Percentiles rank a stretch among this genome's conserved stretches.
These are phyloP conservation scores for Vitis rotundifolia DNA, from an alignment of 164 flowering plant genomes.

Conservation along the genomic window DNA sequence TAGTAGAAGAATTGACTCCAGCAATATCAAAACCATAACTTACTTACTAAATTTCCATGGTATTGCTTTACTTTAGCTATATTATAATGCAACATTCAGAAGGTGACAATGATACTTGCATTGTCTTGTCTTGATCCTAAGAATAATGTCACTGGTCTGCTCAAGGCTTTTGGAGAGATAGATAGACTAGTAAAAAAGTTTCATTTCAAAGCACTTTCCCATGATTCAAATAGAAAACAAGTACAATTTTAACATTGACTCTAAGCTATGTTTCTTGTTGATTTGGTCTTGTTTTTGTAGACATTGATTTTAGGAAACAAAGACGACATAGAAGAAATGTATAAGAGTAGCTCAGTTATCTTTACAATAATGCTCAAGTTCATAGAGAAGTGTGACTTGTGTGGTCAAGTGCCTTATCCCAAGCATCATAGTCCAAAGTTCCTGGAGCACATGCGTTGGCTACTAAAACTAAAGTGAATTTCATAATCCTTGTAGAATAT, in stretches of 20 bases:
- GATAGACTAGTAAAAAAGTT: slow-evolving; percentile 55
- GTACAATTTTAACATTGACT: neutral
- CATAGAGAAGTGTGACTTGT: slow-evolving; percentile 74
- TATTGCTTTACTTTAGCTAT: slow-evolving; percentile 68
- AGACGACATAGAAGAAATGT: slow-evolving; percentile 83
- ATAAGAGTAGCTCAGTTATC: slow-evolving; percentile 54
- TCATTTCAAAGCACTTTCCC: too few relatives aligned
- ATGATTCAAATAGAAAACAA: neutral
- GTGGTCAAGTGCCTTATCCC: slow-evolving; percentile 85
- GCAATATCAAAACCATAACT: too few relatives aligned
- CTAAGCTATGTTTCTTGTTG: neutral
- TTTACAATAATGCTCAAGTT: slow-evolving; percentile 67
- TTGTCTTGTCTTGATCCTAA: slow-evolving; percentile 87
- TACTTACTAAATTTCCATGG: neutral
- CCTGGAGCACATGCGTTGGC: slow-evolving; percentile 80
- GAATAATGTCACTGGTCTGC: slow-evolving; percentile 73
- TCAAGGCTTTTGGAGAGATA: slow-evolving; percentile 79
- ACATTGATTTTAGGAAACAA: slow-evolving; percentile 83
- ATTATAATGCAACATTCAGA: slow-evolving; percentile 59
- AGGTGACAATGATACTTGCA: slow-evolving; percentile 76
- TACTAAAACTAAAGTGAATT: slow-evolving; percentile 44
- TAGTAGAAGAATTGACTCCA: too few relatives aligned
- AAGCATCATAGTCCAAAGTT: slow-evolving; percentile 86
- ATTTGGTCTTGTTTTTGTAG: slow-evolving; percentile 29
- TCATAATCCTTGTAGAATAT: too few relatives aligned